Evolutionary conservation across 176 grass and related monocot genomes (phyloP).

Genomic region (Canna indica): DNA sequence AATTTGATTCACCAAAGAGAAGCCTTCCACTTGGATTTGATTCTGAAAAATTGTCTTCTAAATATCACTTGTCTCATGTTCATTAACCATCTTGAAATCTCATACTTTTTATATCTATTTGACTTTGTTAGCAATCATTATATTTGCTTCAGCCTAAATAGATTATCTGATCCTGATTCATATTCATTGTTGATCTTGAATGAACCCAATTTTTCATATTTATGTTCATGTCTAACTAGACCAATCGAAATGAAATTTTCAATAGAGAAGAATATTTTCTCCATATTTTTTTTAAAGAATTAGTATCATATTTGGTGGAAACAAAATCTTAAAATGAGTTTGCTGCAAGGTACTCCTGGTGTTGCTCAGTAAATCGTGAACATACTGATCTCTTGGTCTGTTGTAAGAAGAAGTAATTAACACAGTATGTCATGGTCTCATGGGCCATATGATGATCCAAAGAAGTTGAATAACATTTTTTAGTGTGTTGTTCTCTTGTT

Average conservation of each 20-base stretch:
- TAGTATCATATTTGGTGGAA: not conserved
- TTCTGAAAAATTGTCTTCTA: too few species aligned
- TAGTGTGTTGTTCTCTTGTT: not conserved
- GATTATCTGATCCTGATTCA: not conserved
- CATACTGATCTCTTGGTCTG: not conserved
- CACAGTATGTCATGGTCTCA: not conserved
- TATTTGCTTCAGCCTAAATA: not conserved
- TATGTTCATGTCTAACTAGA: not conserved
- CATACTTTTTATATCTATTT: not conserved
- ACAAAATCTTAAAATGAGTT: not conserved
- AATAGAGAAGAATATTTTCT: not conserved
- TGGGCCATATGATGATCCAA: not conserved
- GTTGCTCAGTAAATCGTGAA: not conserved
- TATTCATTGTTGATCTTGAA: too few species aligned
- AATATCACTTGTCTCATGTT: too few species aligned
- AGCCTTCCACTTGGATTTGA: too few species aligned
- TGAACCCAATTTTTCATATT: not conserved
- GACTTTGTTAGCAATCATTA: not conserved
- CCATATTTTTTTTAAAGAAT: not conserved
- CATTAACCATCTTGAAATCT: not conserved
- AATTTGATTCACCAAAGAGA: too few species aligned
- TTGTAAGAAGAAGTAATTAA: not conserved
- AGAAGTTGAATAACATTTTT: not conserved
- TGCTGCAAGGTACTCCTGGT: not conserved
- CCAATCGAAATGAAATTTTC: not conserved